A percentile compares a stretch with the other conserved stretches of the same genome.
Evolutionary conservation across 176 grass and related monocot species (phyloP).

Genomic region (Pontederia crassipes): DNA sequence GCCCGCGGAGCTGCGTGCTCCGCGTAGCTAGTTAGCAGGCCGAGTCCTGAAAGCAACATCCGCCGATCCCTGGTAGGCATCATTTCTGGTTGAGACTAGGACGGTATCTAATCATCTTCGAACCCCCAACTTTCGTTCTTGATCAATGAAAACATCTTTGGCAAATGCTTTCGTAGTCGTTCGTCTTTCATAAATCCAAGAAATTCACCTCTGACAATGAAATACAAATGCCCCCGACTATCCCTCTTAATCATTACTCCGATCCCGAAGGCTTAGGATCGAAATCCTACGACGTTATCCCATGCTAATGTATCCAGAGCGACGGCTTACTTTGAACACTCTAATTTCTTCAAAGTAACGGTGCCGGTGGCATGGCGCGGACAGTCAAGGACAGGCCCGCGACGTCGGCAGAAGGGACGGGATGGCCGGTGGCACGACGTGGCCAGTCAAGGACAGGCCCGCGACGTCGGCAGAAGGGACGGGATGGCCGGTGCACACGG

Average conservation of each 20-base stretch:
- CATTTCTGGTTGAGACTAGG: conserved; percentile 51
- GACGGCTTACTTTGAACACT: conserved; percentile 32
- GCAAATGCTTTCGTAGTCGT: conserved; percentile 49
- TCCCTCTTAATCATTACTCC: conserved; percentile 17
- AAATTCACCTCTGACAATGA: conserved; percentile 54
- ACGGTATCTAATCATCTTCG: conserved; percentile 52
- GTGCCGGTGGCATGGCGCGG: background rate
- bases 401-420: too few relatives aligned
- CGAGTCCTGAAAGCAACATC: conserved; percentile 46
- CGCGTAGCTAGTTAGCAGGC: too few relatives aligned
- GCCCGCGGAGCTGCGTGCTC: too few relatives aligned
- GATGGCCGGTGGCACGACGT: background rate
- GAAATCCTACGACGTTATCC: conserved; percentile 44
- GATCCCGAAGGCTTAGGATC: conserved; percentile 9
- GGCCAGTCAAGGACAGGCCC: background rate
- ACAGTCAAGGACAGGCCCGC: background rate
- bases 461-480: background rate
- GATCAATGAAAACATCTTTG: conserved; percentile 54
- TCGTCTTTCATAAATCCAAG: conserved; percentile 56
- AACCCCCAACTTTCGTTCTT: conserved; percentile 51
- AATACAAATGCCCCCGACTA: conserved; percentile 48
- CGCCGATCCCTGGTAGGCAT: conserved; percentile 47
- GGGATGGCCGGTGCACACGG: too few relatives aligned
- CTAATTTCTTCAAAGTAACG: conserved; percentile 1
- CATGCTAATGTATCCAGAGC: conserved; percentile 45